Percentiles rank a stretch among this genome's conserved stretches.
phyloP scores from a whole-genome alignment of 1,284 basidiomycete genomes.

The Austroboletus niveus region DNA sequence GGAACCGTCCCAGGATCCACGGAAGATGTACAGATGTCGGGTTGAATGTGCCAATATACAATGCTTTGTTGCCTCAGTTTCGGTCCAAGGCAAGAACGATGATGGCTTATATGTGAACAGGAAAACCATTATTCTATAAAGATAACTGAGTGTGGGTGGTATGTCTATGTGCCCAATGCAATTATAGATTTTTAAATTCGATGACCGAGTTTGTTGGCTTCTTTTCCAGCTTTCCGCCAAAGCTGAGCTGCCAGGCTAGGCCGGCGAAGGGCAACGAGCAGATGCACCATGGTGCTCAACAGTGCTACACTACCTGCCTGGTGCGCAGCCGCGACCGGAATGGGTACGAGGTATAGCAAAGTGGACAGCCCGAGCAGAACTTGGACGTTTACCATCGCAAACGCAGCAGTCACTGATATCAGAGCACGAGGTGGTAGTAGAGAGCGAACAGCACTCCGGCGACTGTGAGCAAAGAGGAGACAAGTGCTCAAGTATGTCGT shows the following conservation, averaged over 20 bases:
- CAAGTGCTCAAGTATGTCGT: constrained; percentile 78
- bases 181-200: constrained; percentile 1
- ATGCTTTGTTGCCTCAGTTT: neutral
- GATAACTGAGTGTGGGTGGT: constrained; percentile 28
- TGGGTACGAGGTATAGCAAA: constrained; percentile 90
- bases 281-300: constrained; percentile 81
- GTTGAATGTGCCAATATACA: constrained; percentile 38
- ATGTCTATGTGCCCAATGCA: constrained; percentile 11
- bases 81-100: too few relatives aligned
- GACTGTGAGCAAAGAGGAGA: constrained; percentile 59
- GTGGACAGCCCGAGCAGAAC: constrained; percentile 90
- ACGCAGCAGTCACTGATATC: constrained; percentile 64
- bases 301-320: constrained; percentile 93
- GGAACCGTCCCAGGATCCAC: constrained; percentile 35
- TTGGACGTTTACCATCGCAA: constrained; percentile 85
- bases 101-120: too few relatives aligned
- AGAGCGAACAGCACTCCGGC: constrained; percentile 51
- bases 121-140: neutral
- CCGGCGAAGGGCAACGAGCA: constrained; percentile 70
- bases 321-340: constrained; percentile 89
- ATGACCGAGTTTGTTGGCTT: constrained; percentile 16
- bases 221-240: constrained; percentile 47
- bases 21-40: constrained; percentile 81
- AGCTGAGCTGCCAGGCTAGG: constrained; percentile 69
- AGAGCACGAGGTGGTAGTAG: constrained; percentile 68